Percentiles rank a stretch among this genome's conserved stretches.
phyloP scores from a whole-genome alignment of 371 early-diverging fungal genomes.

The Zopfochytrium polystomum region DNA sequence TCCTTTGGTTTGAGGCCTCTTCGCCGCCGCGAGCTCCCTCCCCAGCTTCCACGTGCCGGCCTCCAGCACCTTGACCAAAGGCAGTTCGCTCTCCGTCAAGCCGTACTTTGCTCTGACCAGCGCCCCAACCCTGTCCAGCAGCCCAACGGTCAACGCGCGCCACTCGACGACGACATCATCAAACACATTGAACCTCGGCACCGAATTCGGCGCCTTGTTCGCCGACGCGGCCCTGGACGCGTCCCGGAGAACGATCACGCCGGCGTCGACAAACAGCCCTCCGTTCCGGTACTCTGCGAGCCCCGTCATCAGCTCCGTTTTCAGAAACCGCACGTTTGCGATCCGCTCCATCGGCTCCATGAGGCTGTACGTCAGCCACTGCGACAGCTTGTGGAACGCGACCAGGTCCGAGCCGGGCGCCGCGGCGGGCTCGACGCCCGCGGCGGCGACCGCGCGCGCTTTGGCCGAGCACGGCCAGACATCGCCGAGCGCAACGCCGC shows the following conservation, averaged over 20 bases:
- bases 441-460: not conserved
- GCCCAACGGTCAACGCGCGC: slow-evolving; percentile 84
- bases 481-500: slow-evolving; percentile 79
- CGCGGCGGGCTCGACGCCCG: not conserved
- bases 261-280: slow-evolving; percentile 70
- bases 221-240: slow-evolving; percentile 1
- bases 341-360: slow-evolving; percentile 75
- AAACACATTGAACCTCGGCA: slow-evolving; percentile 72
- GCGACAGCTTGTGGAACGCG: slow-evolving; percentile 89
- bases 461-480: slow-evolving; percentile 78
- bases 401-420: too few relatives aligned
- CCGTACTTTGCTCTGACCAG: slow-evolving; percentile 60
- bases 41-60: slow-evolving; percentile 73
- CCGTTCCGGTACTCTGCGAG: slow-evolving; percentile 91
- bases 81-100: slow-evolving; percentile 54
- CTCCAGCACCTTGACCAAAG: slow-evolving; percentile 82
- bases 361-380: slow-evolving; percentile 92
- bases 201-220: slow-evolving; percentile 32
- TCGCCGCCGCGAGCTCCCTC: slow-evolving; percentile 76
- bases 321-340: slow-evolving; percentile 55
- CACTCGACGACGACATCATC: slow-evolving; percentile 88
- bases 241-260: slow-evolving; percentile 53
- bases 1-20: slow-evolving; percentile 71
- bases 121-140: slow-evolving; percentile 72
- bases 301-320: slow-evolving; percentile 74